Conservation (phyloP, 2,329 filamentous ascomycete genomes). For the Trichophyton benhamiae region DNA sequence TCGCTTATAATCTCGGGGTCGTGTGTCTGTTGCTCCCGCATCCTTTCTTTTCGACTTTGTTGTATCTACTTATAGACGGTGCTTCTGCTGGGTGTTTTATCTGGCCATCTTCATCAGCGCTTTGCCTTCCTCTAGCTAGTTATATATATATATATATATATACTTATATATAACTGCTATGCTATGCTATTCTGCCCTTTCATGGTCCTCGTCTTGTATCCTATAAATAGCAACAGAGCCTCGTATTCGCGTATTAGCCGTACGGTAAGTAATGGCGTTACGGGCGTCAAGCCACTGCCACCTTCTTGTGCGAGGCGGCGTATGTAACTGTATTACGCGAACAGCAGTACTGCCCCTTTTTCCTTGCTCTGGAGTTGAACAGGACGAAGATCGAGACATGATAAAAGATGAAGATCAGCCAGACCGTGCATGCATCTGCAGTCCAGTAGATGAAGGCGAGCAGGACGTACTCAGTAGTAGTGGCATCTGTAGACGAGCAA, state of each 20-base stretch:
- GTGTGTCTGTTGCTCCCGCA: not conserved
- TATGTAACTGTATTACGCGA: not conserved
- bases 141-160: not conserved
- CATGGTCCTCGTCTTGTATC: constrained; percentile 7
- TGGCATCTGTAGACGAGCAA: not conserved
- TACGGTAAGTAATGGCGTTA: not conserved
- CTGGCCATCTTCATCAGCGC: not conserved
- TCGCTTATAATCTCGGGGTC: not conserved
- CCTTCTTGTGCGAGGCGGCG: too few relatives aligned
- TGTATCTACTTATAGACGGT: not conserved
- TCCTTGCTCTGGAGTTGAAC: not conserved
- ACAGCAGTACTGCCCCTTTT: not conserved
- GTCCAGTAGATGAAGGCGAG: not conserved
- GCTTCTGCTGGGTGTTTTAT: not conserved
- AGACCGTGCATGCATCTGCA: too few relatives aligned
- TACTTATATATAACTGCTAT: too few relatives aligned
- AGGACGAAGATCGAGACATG: not conserved
- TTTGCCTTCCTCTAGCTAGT: too few relatives aligned
- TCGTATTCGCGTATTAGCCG: not conserved
- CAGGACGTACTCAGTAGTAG: not conserved
- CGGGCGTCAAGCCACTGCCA: not conserved
- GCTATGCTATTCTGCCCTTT: not conserved
- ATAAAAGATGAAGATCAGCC: not conserved
- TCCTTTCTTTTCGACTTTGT: not conserved
- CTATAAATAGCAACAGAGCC: not conserved